Conservation (phyloP, 495 filamentous ascomycete species). For the Immersiella caudata region DNA sequence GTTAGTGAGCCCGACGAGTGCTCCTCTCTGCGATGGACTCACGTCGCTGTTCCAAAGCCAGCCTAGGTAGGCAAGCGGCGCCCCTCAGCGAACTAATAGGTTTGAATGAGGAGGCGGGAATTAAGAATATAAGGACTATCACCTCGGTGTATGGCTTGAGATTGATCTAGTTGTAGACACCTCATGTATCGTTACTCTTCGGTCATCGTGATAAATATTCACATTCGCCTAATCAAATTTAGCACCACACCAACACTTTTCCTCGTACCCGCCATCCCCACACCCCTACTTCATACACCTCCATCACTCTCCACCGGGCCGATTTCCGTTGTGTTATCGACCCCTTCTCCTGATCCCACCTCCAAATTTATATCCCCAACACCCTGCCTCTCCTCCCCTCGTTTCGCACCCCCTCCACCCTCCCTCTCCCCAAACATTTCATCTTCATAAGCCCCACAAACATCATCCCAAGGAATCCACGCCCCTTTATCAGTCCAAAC, state of each 20-base stretch:
- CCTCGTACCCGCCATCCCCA: neutral
- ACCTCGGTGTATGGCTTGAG: neutral
- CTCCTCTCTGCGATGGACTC: neutral
- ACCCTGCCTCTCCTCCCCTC: neutral
- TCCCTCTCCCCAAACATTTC: neutral
- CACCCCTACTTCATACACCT: neutral
- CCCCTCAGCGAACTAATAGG: neutral
- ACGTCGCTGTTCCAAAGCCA: neutral
- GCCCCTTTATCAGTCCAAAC: slow-evolving; percentile 18
- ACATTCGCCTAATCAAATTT: too few species aligned
- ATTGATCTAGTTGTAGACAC: neutral
- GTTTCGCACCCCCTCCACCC: neutral
- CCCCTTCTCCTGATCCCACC: too few species aligned
- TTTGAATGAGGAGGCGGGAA: neutral
- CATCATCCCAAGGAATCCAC: slow-evolving; percentile 2
- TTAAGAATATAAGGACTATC: neutral
- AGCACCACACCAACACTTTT: too few species aligned
- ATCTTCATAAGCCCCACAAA: neutral
- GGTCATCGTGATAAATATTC: too few species aligned
- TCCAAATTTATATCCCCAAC: neutral
- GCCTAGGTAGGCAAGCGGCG: neutral
- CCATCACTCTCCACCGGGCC: neutral
- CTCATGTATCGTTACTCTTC: neutral
- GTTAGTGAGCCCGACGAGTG: slow-evolving; percentile 7
- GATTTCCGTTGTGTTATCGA: too few species aligned